A percentile compares a stretch with the other conserved stretches of the same genome.
Evolutionary conservation across 306 rosid genomes (phyloP).

Genomic region (Gillenia trifoliata): DNA sequence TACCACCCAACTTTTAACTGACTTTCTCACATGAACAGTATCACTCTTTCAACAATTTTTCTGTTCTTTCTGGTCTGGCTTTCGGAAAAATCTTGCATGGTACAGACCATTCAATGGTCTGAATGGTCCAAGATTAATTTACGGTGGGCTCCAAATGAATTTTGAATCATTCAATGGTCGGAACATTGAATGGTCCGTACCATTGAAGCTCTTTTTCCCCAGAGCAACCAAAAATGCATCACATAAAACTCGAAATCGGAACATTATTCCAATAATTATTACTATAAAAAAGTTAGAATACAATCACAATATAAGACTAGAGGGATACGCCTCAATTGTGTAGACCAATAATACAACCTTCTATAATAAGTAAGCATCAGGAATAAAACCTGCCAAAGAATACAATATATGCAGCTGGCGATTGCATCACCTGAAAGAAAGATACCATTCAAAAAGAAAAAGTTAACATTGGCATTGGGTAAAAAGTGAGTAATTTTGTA

Average conservation of each 20-base stretch:
- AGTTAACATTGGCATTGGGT: neutral
- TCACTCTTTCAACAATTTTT: too few species aligned
- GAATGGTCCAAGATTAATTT: too few species aligned
- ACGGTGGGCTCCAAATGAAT: too few species aligned
- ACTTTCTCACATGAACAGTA: too few species aligned
- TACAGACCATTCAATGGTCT: too few species aligned
- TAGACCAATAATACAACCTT: slow-evolving; percentile 14
- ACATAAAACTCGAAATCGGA: neutral
- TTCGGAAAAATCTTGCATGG: too few species aligned
- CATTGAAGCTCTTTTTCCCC: too few species aligned
- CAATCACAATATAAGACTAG: slow-evolving; percentile 10
- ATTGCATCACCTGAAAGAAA: slow-evolving; percentile 24
- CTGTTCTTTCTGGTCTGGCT: too few species aligned
- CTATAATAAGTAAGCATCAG: neutral
- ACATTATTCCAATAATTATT: slow-evolving; percentile 2
- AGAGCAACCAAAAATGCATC: neutral
- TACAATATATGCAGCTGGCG: slow-evolving; percentile 20
- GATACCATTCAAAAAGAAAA: neutral
- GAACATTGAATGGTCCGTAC: too few species aligned
- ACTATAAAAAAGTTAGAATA: neutral
- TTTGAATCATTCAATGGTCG: too few species aligned
- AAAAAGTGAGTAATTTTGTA: neutral
- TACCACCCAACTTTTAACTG: too few species aligned
- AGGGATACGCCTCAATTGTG: slow-evolving; percentile 3
- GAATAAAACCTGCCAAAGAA: slow-evolving; percentile 8